Base-by-base conservation (phyloP, 352 stramenopile genomes). In the Globisporangium splendens region DNA sequence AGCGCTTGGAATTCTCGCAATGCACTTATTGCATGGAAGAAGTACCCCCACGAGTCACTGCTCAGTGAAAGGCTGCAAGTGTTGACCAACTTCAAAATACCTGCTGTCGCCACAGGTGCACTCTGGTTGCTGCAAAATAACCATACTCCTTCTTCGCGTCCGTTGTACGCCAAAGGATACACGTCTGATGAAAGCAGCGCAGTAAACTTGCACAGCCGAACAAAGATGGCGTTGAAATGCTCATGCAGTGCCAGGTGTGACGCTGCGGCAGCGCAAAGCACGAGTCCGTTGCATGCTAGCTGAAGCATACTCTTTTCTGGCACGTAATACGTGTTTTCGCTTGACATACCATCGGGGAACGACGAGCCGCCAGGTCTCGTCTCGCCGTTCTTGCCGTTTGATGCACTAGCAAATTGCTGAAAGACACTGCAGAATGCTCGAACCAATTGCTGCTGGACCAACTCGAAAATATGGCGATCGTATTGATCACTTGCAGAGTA, bases 281-380 rank as follows among this genome's bases (percentile, higher is more conserved):
- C 79, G 18, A 93, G 79, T 2, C 80, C 83, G 46, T 93, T 93
- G 71, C 80, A 88, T 8, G 80, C 83, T 31, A 93, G 65, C 43
- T 90, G 79, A 2, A 93, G 70, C 41, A 85, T 84, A 22, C 67
- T 84, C 59, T 89, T 88, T 57, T 86, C 77, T 1, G 83, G 83
- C 12, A 89, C 57, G 54, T 93, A 91, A 55, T 77, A 62, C 62
- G 75, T 63, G 33, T 73, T 65, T 54, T 76, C 72, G 21, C 24
- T 61, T 13, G 38, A 21, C 44, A 20, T 18, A 15, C 48, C 48
- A 18, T 39, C 17, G 11, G 62, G 43, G 0, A 64, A 50, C 13
- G 62, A 66, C 2, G 54, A 42, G 12, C 69, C 56, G 54, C 72
- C 67, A 15, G 62, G 48, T 8, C 44, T 63, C 7, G 62, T 54